Conservation (phyloP, 2,329 filamentous ascomycete species). For the Alternaria infectoria region DNA sequence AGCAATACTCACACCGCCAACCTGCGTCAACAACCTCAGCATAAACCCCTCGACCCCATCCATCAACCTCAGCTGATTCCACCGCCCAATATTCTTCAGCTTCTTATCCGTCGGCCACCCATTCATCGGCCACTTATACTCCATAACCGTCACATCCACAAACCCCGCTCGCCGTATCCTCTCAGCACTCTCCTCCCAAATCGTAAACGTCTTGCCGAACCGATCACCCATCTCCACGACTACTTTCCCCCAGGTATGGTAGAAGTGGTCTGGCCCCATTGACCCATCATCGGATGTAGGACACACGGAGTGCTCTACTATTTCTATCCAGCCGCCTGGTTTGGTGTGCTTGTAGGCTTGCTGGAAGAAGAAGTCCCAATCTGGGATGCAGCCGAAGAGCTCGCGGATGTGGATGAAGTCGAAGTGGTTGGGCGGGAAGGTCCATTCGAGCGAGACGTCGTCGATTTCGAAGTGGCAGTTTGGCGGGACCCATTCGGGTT, state of each 20-base stretch:
- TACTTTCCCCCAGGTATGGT: constrained; percentile 42
- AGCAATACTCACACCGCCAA: constrained; percentile 34
- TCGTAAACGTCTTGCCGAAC: constrained; percentile 47
- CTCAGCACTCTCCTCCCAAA: constrained; percentile 44
- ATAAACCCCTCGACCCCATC: constrained; percentile 49
- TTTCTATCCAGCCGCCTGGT: constrained; percentile 53
- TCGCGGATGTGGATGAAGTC: constrained; percentile 57
- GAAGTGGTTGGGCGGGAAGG: constrained; percentile 43
- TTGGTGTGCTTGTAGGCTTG: constrained; percentile 45
- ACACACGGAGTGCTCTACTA: constrained; percentile 52
- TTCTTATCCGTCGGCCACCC: constrained; percentile 40
- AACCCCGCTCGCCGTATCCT: constrained; percentile 43
- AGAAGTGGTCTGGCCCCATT: constrained; percentile 47
- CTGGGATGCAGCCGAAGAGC: constrained; percentile 54
- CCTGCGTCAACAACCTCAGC: constrained; percentile 45
- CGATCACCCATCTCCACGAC: constrained; percentile 45
- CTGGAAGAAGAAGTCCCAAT: constrained; percentile 53
- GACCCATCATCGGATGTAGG: constrained; percentile 51
- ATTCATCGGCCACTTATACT: constrained; percentile 47
- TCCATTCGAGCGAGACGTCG: constrained; percentile 53
- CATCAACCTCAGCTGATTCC: constrained; percentile 46
- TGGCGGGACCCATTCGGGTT: constrained; percentile 55
- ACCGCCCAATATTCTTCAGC: constrained; percentile 45
- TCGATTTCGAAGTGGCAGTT: constrained; percentile 58
- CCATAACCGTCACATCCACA: constrained; percentile 40